phyloP scores from a whole-genome alignment of 768 basidiomycete species.

The Mycena kentingensis region DNA sequence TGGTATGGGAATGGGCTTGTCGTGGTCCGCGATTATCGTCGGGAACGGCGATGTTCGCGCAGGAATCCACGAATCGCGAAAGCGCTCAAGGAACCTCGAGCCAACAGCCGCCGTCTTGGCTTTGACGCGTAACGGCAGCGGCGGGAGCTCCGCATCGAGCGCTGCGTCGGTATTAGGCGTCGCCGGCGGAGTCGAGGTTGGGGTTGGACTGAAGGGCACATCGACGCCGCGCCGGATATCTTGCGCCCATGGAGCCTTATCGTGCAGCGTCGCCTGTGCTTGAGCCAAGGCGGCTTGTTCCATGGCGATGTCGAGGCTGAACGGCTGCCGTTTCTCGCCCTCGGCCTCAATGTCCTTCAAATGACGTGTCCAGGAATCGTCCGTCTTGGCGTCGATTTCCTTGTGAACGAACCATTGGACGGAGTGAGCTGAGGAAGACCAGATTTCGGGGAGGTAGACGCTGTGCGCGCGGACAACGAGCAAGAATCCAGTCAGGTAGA shows the following conservation, averaged over 20 bases:
- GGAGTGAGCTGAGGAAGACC: constrained; percentile 14
- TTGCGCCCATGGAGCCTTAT: constrained; percentile 21
- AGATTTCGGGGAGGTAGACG: constrained; percentile 15
- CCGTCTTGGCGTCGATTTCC: constrained; percentile 13
- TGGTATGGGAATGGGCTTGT: constrained; percentile 18
- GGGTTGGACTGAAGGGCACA: constrained; percentile 13
- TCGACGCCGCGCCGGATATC: constrained; percentile 22
- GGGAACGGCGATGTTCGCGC: constrained; percentile 15
- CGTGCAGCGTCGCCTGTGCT: neutral
- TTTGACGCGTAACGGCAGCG: constrained; percentile 17
- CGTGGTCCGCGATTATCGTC: constrained; percentile 9
- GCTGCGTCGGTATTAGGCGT: constrained; percentile 8
- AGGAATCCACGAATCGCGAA: constrained; percentile 14
- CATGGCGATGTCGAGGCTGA: neutral
- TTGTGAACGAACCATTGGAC: constrained; percentile 21
- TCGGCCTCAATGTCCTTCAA: constrained; percentile 20
- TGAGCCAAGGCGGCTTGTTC: neutral
- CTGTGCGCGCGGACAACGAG: constrained; percentile 12
- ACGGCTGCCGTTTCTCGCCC: constrained; percentile 8
- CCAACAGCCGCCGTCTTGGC: constrained; percentile 13
- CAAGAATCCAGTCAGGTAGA: constrained; percentile 13
- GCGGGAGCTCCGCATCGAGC: constrained; percentile 17
- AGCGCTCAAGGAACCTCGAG: constrained; percentile 22
- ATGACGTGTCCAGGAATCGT: constrained; percentile 23
- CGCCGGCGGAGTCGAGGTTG: neutral